phyloP scores from a whole-genome alignment of 768 basidiomycete genomes.

The Pleurotus tuoliensis region DNA sequence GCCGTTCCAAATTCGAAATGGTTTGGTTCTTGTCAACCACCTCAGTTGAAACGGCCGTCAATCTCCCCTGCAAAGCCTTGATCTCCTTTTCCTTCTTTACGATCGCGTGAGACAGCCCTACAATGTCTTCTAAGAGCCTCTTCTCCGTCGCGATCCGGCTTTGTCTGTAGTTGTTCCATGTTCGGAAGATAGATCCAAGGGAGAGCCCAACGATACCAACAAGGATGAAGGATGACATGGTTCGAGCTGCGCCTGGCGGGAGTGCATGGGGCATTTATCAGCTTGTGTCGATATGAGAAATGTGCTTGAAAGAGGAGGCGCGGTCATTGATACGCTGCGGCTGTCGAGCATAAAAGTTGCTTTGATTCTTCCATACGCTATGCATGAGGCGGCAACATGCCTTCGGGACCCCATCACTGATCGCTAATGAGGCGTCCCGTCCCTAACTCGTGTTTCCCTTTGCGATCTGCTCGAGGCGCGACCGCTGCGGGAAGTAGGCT shows the following conservation, averaged over 20 bases:
- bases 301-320: neutral
- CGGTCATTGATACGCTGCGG: neutral
- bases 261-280: conserved; percentile 7
- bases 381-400: conserved; percentile 8
- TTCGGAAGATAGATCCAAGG: neutral
- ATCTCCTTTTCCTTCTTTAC: conserved; percentile 8
- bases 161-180: neutral
- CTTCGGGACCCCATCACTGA: neutral
- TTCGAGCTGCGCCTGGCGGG: conserved; percentile 6
- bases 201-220: conserved; percentile 3
- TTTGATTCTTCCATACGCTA: conserved; percentile 5
- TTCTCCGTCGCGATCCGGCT: neutral
- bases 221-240: conserved; percentile 6
- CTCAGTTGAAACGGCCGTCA: neutral
- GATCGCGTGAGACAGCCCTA: neutral
- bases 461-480: conserved; percentile 6
- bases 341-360: conserved; percentile 1
- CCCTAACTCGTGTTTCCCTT: conserved; percentile 8
- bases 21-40: conserved; percentile 1
- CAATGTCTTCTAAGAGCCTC: conserved; percentile 5
- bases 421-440: conserved; percentile 7
- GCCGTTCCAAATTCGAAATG: neutral
- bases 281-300: conserved; percentile 1
- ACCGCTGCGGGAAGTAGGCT: conserved; percentile 1
- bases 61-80: neutral